Evolutionary conservation across 78 protist genomes (phyloP).

Genomic region (Dictyostelium brefeldianum): DNA sequence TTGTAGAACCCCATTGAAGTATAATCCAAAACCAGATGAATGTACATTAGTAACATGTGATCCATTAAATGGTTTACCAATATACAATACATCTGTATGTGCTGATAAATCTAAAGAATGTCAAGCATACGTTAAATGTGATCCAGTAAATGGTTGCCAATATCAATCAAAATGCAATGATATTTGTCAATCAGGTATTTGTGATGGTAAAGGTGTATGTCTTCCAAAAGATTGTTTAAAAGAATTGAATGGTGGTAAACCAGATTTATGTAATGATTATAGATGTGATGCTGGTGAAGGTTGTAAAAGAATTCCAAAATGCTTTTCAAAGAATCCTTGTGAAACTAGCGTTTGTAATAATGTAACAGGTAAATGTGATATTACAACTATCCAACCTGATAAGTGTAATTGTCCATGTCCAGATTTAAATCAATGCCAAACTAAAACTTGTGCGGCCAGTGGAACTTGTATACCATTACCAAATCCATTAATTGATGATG

Average conservation of each 20-base stretch:
- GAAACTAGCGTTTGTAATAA: neutral
- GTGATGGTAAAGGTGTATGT: neutral
- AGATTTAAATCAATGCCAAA: too few species aligned
- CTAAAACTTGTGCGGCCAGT: too few species aligned
- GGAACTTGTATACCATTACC: too few species aligned
- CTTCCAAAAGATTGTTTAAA: neutral
- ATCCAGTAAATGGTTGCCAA: neutral
- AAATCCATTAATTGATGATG: too few species aligned
- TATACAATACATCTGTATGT: neutral
- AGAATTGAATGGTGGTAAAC: neutral
- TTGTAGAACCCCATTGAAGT: neutral
- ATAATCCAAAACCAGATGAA: constrained; percentile 18
- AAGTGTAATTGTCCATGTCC: too few species aligned
- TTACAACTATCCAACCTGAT: too few species aligned
- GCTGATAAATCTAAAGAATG: neutral
- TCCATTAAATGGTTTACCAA: neutral
- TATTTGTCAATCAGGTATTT: neutral
- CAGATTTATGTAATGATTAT: neutral
- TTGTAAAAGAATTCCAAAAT: neutral
- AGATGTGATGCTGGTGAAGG: neutral
- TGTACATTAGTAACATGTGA: neutral
- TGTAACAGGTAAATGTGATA: neutral
- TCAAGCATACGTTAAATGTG: neutral
- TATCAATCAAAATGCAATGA: neutral
- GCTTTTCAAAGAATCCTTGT: neutral